Conservation (phyloP, 768 basidiomycete species). For the Agrocybe pediades region DNA sequence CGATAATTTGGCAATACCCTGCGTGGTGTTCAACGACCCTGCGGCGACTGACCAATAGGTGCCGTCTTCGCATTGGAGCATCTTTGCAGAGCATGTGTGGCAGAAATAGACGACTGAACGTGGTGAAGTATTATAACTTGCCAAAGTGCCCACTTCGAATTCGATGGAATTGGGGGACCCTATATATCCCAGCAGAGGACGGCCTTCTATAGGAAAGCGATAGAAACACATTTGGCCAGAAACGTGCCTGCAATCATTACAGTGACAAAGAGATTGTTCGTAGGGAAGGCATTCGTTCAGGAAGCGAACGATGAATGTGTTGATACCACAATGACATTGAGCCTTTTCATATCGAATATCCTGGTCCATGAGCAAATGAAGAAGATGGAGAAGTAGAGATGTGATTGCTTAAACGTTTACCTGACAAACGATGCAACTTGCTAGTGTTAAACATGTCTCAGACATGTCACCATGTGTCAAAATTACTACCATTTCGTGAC, state of each 20-base stretch:
- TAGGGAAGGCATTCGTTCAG: constrained; percentile 18
- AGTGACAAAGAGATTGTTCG: constrained; percentile 27
- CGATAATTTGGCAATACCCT: constrained; percentile 22
- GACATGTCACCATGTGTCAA: too few relatives aligned
- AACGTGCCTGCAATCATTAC: constrained; percentile 29
- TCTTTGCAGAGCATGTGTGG: constrained; percentile 26
- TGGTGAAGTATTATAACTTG: constrained; percentile 21
- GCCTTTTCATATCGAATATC: constrained; percentile 23
- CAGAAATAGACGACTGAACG: constrained; percentile 28
- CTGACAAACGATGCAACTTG: too few relatives aligned
- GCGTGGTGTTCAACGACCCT: constrained; percentile 24
- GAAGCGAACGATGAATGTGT: constrained; percentile 25
- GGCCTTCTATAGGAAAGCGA: constrained; percentile 21
- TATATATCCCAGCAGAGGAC: constrained; percentile 13
- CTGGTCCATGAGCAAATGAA: too few relatives aligned
- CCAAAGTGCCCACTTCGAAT: constrained; percentile 14
- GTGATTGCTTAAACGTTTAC: too few relatives aligned
- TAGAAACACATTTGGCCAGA: constrained; percentile 28
- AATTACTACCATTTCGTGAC: too few relatives aligned
- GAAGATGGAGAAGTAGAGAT: too few relatives aligned
- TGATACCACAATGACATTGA: constrained; percentile 29
- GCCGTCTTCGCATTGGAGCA: constrained; percentile 17
- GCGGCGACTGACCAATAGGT: constrained; percentile 24
- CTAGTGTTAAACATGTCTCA: too few relatives aligned
- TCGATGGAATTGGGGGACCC: constrained; percentile 1